Evolutionary conservation across 2,329 filamentous ascomycete species (phyloP).

Genomic region (Pyrenochaeta sp.): DNA sequence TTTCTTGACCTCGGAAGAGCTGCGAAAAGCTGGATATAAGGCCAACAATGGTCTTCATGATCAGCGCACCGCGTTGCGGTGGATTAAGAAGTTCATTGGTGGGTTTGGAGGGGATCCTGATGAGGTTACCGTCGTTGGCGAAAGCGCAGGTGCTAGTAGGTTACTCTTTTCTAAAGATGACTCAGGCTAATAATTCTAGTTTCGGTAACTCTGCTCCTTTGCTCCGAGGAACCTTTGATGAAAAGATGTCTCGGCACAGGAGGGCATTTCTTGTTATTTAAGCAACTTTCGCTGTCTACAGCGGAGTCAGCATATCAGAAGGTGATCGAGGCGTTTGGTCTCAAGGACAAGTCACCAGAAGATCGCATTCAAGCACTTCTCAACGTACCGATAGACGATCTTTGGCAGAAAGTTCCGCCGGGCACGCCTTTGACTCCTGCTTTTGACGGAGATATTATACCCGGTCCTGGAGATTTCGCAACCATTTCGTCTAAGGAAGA

Average conservation of each 20-base stretch:
- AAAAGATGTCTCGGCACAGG: conserved; percentile 55
- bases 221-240: conserved; percentile 43
- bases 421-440: conserved; percentile 48
- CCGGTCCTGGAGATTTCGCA: conserved; percentile 36
- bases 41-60: conserved; percentile 47
- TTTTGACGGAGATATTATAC: conserved; percentile 55
- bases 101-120: conserved; percentile 51
- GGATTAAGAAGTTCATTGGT: conserved; percentile 48
- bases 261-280: conserved; percentile 50
- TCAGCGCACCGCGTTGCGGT: conserved; percentile 48
- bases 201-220: conserved; percentile 37
- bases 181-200: conserved; percentile 20
- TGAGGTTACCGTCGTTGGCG: conserved; percentile 54
- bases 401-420: conserved; percentile 53
- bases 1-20: conserved; percentile 57
- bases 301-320: conserved; percentile 55
- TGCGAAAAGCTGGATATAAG: conserved; percentile 54
- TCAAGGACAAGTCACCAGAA: conserved; percentile 47
- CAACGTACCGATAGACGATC: conserved; percentile 51
- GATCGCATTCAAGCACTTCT: conserved; percentile 55
- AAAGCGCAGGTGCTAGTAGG: conserved; percentile 60
- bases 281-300: conserved; percentile 47
- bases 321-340: conserved; percentile 51
- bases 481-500: conserved; percentile 35
- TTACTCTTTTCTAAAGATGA: not conserved